These are phyloP conservation scores for Hypoxylon sp. DNA, from an alignment of 2,329 filamentous ascomycete species.

Conservation along the genomic window DNA sequence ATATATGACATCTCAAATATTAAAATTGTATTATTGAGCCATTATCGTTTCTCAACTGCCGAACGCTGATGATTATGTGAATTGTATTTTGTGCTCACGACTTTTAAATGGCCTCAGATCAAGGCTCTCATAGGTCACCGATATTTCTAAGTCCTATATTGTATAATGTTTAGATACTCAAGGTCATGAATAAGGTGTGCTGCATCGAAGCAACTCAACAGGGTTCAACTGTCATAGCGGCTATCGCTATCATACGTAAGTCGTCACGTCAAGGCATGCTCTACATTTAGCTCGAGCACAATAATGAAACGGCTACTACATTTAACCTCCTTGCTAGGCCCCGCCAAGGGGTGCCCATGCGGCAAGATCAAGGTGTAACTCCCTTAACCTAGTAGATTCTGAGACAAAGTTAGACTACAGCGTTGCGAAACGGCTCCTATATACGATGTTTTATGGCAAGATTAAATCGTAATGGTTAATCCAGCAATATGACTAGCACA, in stretches of 20 bases:
- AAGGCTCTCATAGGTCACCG: no score
- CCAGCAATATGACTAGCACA: neutral
- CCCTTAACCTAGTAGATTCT: neutral
- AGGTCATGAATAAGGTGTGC: neutral
- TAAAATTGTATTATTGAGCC: neutral
- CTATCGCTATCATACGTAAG: neutral
- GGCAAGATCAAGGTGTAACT: neutral
- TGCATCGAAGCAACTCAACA: neutral
- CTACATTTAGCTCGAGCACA: neutral
- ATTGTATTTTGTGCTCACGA: no score
- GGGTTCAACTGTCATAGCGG: neutral
- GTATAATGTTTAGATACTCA: neutral
- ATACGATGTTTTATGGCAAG: neutral
- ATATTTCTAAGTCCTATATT: no score
- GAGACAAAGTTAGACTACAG: neutral
- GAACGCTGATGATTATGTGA: no score
- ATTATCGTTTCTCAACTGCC: neutral
- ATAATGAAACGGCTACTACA: conserved; percentile 13
- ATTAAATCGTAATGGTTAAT: no score
- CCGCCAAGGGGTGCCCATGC: conserved; percentile 1
- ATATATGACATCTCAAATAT: no score
- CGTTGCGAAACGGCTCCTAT: neutral
- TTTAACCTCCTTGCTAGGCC: neutral
- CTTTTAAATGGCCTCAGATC: no score
- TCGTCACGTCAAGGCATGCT: neutral